Conservation (phyloP, 495 filamentous ascomycete species). For the Astrothelium macrocarpum region DNA sequence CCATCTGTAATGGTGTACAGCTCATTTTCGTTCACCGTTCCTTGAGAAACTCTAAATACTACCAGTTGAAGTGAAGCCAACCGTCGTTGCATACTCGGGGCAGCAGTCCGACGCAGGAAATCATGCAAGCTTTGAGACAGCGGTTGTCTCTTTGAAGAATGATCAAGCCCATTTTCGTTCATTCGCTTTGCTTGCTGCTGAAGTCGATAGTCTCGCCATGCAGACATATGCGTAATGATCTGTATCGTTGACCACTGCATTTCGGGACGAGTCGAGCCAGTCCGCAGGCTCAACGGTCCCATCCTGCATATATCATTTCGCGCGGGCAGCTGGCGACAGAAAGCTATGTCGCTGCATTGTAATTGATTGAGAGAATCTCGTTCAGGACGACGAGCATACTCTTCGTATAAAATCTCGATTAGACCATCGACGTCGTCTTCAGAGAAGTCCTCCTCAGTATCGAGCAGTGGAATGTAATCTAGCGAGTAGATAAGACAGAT, state of each 20-base stretch:
- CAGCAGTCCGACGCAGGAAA: constrained; percentile 50
- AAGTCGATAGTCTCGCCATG: not conserved
- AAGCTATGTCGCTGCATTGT: constrained; percentile 15
- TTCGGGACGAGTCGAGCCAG: not conserved
- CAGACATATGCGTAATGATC: not conserved
- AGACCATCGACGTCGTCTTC: constrained; percentile 30
- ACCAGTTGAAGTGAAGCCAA: constrained; percentile 69
- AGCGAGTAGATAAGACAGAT: constrained; percentile 60
- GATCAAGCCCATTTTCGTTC: not conserved
- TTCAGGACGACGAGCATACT: constrained; percentile 19
- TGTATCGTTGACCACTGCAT: constrained; percentile 1
- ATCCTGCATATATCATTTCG: not conserved
- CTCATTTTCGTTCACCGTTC: constrained; percentile 35
- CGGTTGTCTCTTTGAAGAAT: constrained; percentile 49
- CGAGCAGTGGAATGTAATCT: constrained; percentile 45
- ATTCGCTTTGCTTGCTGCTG: not conserved
- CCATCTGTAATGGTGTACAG: constrained; percentile 36
- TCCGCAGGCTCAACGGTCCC: not conserved
- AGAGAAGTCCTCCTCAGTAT: constrained; percentile 18
- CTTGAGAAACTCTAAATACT: constrained; percentile 52
- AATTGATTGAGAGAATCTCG: constrained; percentile 11
- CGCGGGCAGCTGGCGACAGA: not conserved
- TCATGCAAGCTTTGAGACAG: constrained; percentile 48
- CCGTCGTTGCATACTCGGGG: constrained; percentile 44
- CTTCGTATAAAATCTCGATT: constrained; percentile 17